A percentile compares a stretch with the other conserved stretches of the same genome.
Conservation (phyloP, 1,139 yeast genomes). For the Kodamaea arcana region DNA sequence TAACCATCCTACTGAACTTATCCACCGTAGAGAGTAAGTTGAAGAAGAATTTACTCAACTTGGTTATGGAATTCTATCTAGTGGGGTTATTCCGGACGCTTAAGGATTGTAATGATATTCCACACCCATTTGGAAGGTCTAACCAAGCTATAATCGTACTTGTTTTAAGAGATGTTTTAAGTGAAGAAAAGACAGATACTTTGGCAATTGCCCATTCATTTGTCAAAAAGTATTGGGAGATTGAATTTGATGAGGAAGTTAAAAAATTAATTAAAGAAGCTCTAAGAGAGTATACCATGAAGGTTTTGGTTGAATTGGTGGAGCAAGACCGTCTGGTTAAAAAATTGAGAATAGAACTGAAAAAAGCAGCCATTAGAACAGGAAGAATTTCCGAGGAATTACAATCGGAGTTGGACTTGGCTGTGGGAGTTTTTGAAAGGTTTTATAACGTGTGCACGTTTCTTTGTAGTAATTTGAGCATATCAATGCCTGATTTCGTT, state of each 20-base stretch:
- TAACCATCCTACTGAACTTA: conserved; percentile 35
- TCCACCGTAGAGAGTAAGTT: conserved; percentile 25
- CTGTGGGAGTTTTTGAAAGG: conserved; percentile 37
- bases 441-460: conserved; percentile 42
- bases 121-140: conserved; percentile 17
- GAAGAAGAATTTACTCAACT: conserved; percentile 49
- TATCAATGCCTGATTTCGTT: conserved; percentile 31
- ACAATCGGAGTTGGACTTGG: conserved; percentile 37
- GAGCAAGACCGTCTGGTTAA: conserved; percentile 31
- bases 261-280: conserved; percentile 23
- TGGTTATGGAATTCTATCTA: conserved; percentile 59
- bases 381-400: conserved; percentile 60
- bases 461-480: conserved; percentile 39
- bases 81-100: conserved; percentile 53
- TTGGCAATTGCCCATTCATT: conserved; percentile 47
- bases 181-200: conserved; percentile 49
- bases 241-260: conserved; percentile 6
- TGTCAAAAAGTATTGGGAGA: conserved; percentile 38
- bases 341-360: conserved; percentile 37
- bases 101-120: conserved; percentile 27
- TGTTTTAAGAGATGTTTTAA: conserved; percentile 52
- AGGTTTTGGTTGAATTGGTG: conserved; percentile 35
- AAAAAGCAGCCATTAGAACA: conserved; percentile 57
- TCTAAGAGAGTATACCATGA: conserved; percentile 45
- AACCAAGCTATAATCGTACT: conserved; percentile 41